phyloP scores from a whole-genome alignment of 495 filamentous ascomycete species.

The Neurospora terricola region DNA sequence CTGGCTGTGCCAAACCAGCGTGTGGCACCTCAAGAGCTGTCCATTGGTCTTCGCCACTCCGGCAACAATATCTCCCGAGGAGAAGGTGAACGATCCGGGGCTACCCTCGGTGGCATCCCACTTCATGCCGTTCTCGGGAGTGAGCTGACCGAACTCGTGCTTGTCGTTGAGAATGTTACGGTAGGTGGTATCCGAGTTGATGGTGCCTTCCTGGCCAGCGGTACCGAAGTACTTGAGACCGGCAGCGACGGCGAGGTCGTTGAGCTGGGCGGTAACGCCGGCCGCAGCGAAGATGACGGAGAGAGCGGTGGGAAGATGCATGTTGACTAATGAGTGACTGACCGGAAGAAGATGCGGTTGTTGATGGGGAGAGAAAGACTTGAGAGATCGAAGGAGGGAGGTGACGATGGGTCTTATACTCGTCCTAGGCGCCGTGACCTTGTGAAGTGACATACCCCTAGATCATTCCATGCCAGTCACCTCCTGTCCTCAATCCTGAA shows the following conservation, averaged over 20 bases:
- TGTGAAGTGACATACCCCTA: background rate
- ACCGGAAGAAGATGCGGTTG: background rate
- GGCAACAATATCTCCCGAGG: constrained; percentile 39
- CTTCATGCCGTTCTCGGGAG: constrained; percentile 51
- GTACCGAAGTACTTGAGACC: constrained; percentile 51
- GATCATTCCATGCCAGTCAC: background rate
- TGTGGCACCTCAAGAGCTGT: constrained; percentile 49
- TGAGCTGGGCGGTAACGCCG: constrained; percentile 27
- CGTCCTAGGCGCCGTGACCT: background rate
- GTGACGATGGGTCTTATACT: background rate
- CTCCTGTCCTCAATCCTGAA: background rate
- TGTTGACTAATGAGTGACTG: constrained; percentile 5
- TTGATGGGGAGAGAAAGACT: background rate
- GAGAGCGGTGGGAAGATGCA: constrained; percentile 16
- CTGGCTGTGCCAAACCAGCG: constrained; percentile 53
- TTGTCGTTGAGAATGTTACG: constrained; percentile 34
- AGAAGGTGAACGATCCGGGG: constrained; percentile 39
- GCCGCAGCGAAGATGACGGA: constrained; percentile 20
- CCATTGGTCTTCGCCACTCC: constrained; percentile 41
- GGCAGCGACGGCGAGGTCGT: constrained; percentile 42
- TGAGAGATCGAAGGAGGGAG: background rate
- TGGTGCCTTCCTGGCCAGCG: constrained; percentile 46
- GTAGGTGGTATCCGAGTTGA: constrained; percentile 39
- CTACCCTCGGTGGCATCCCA: constrained; percentile 34
- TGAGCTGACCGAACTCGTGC: constrained; percentile 48